Base-by-base conservation (phyloP, 1,284 basidiomycete species). In the Cryptococcus wingfieldii region DNA sequence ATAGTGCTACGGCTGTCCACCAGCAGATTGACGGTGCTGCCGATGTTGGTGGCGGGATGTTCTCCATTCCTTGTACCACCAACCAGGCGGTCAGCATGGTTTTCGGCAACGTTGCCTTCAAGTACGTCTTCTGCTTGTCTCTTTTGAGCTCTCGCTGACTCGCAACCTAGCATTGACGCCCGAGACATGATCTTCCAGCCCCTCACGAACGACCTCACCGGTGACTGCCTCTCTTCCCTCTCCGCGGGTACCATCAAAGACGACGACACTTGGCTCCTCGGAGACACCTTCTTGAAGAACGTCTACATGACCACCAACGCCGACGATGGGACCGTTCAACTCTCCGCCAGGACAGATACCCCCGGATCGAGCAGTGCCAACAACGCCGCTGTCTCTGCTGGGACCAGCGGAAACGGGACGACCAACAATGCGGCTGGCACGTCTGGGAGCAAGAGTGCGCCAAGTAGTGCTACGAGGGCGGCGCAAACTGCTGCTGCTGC, bases 51-150 rank as follows among this genome's bases (percentile, higher is more conserved):
- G 80, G 86, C 60, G 86, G 86, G 46, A 80, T 83, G 0, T 91
- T 87, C 79, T 86, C 82, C 31, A 80, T 93, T 54, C 89, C 90
- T 2, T 93, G 90, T 78, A 86, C 83, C 4, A 84, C 84, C 18
- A 83, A 78, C 55, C 79, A 83, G 27, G 80, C 74, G 48, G 79
- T 94, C 53, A 82, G 86, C 0, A 77, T 93, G 58, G 82, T 82
- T 3, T 88, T 92, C 61, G 85, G 85, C 69, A 75, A 45, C 55
- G 72, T 19, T 3, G 62, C 64, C 25, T 66, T 63, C 48, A 56
- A 64, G 64, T 66, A 50, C 47, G 64, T 50, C 4, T n/a, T 28
- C 39, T 28, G 10, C 23, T 38, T n/a, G 18, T 34, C 10, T 18
- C 31, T 43, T 14, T 16, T 41, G 48, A 7, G 12, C 12, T 16